Percentiles rank a stretch among this genome's conserved stretches.
Evolutionary conservation across 1,139 yeast species (phyloP).

Genomic region (Arxiozyma slooffiae): DNA sequence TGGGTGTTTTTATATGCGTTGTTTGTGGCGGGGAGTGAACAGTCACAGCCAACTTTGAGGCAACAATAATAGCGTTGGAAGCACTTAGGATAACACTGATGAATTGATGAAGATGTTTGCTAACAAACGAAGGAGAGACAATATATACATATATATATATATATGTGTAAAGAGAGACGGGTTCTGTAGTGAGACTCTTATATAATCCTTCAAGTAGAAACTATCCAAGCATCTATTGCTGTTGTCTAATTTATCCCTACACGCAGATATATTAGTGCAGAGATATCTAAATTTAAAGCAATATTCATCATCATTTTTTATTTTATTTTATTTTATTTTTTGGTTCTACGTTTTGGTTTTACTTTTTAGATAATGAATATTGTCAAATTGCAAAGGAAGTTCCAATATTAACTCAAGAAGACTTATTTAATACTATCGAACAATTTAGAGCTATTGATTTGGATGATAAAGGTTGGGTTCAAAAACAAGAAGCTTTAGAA

Average conservation of each 20-base stretch:
- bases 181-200: no score
- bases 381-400: conserved; percentile 57
- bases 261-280: not conserved
- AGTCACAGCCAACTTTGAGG: not conserved
- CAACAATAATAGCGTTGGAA: not conserved
- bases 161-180: no score
- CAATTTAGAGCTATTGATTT: conserved; percentile 72
- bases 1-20: not conserved
- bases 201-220: not conserved
- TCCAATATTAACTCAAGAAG: conserved; percentile 78
- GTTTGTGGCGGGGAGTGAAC: not conserved
- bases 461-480: conserved; percentile 94
- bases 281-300: not conserved
- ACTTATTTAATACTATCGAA: conserved; percentile 74
- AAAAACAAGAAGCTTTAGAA: conserved; percentile 81
- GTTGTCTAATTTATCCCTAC: no score
- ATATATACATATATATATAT: no score
- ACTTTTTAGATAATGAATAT: conserved; percentile 38
- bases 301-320: no score
- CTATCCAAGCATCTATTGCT: not conserved
- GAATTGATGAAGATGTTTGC: not conserved
- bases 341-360: no score
- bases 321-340: no score
- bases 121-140: not conserved
- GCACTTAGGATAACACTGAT: no score